Base-by-base conservation (phyloP, 1,284 basidiomycete genomes). In the Microbotryum lychnidis-dioicae region DNA sequence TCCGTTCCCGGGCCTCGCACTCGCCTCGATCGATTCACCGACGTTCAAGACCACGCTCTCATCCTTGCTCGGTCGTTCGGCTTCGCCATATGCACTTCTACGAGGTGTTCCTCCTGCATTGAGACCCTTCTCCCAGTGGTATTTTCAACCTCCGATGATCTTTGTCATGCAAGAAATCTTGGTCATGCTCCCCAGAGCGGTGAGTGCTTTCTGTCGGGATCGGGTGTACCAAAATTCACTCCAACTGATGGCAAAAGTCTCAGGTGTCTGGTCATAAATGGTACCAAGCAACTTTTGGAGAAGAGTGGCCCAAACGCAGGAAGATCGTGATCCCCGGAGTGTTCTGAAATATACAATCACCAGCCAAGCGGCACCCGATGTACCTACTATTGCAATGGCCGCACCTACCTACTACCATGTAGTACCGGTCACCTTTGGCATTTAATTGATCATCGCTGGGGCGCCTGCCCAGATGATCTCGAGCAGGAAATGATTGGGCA, bases 251-350 rank as follows among this genome's bases (percentile, higher is more conserved):
- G 21, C 52, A 6, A 23, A 21, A 21, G 3, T 20, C 0, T 49
- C 46, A 47, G 54, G 46, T 56, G n/a, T 33, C 31, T 31, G 65
- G 68, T 1, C 70, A 73, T 46, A 2, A 2, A 21, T 73, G 71
- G 71, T 73, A 73, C 49, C n/a, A 60, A 20, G n/a, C 37, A 20
- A 69, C 69, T n/a, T 73, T 73, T 49, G 66, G 65, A 1, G 42
- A 50, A 14, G 65, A 67, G 18, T 71, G 65, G 56, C 61, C 68
- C 10, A 50, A 60, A 10, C 45, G 62, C 4, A 59, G 57, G 31
- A 70, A 70, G 61, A 56, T 61, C 10, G 58, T 72, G 6, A 25
- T 72, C 1, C 70, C 69, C 0, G 62, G 69, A 0, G 1, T 70
- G 16, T 66, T 47, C 49, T 61, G 52, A 62, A 42, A 16, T 42